Base-by-base conservation (phyloP, 371 early-diverging fungal genomes). In the Actinomortierella ambigua region DNA sequence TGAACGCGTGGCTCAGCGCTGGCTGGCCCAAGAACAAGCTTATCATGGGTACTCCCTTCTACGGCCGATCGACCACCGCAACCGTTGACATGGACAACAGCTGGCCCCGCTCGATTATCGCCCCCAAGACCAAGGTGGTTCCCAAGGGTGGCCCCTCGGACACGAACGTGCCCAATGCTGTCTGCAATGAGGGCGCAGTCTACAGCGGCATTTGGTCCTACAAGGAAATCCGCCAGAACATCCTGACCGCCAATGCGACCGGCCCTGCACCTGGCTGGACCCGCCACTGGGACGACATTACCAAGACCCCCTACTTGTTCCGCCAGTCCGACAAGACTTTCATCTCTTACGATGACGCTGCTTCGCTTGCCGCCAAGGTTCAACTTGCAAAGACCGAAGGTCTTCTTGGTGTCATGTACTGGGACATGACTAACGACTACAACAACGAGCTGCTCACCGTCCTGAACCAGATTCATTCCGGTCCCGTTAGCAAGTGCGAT, bases 261-360 rank as follows among this genome's bases (percentile, higher is more conserved):
- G 57, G 60, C 49, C 66, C 88, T 6, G 85, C 53, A 15, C 1
- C 59, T 18, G 73, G 73, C 41, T 71, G 73, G 73, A 57, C 55
- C 56, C 55, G 73, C 43, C 59, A 71, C 67, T 71, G 73, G 73
- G 73, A 71, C 34, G 59, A 50, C 27, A 39, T 52, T 18, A 71
- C 73, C 53, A 66, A 71, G 54, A 71, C 73, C 59, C 73, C 73
- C 17, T 71, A 59, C 63, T 59, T 71, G 73, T 71, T 53, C 63
- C 55, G 66, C 18, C 42, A 84, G 4, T 53, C 78, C 1, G 75
- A 77, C 54, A 82, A 85, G 50, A 77, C 76, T 2, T 88, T 83
- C 59, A 85, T 91, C 55, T 85, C 87, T 9, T 91, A 89, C 65
- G 91, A 91, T 68, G 89, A 89, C 68, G 80, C 85, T 46, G 59